phyloP scores from a whole-genome alignment of 345 rosid species.

The Nasturtium officinale region DNA sequence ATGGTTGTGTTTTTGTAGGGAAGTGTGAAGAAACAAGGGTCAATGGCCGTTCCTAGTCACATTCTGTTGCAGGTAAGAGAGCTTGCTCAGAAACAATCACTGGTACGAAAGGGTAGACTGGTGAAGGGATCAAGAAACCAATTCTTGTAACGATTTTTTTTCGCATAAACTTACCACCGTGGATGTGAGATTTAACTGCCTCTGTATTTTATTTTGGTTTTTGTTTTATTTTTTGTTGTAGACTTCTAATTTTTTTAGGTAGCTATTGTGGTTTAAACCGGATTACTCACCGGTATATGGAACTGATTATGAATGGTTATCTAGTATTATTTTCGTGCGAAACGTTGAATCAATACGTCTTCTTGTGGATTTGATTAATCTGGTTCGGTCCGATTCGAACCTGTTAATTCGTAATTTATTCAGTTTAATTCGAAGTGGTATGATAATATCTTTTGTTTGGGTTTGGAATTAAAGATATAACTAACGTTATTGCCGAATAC shows the following conservation, averaged over 20 bases:
- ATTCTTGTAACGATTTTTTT: constrained; percentile 52
- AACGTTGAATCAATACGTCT: neutral
- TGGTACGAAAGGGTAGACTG: constrained; percentile 47
- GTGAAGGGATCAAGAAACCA: constrained; percentile 50
- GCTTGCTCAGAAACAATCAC: constrained; percentile 72
- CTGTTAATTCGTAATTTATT: neutral
- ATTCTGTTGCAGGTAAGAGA: constrained; percentile 73
- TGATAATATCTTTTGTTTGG: neutral
- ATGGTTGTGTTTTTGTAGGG: constrained; percentile 47
- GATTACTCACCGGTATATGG: constrained; percentile 7
- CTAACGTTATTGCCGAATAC: too few species aligned
- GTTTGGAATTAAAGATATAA: too few species aligned
- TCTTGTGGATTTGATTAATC: neutral
- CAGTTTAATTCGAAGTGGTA: neutral
- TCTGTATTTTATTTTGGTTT: too few species aligned
- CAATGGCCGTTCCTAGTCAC: constrained; percentile 66
- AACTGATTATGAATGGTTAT: constrained; percentile 15
- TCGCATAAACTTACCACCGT: neutral
- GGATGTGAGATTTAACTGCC: constrained; percentile 10
- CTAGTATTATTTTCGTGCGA: neutral
- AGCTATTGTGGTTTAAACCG: constrained; percentile 6
- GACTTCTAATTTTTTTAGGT: constrained; percentile 22
- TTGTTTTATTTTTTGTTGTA: neutral
- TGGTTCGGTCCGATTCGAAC: neutral
- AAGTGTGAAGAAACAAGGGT: constrained; percentile 60